phyloP scores from a whole-genome alignment of 805 yeast species.

The Scheffersomyces ergatensis region DNA sequence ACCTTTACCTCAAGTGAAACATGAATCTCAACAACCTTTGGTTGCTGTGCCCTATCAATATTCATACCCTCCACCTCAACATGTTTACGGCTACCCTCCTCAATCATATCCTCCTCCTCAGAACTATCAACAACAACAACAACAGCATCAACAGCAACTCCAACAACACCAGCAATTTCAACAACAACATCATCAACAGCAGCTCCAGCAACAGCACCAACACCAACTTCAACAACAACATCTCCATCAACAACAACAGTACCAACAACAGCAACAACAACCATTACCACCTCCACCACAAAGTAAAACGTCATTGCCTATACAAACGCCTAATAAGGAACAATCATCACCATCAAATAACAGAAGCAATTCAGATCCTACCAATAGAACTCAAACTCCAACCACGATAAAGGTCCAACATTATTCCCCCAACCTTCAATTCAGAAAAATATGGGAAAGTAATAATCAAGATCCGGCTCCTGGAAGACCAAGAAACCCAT shows the following conservation, averaged over 20 bases:
- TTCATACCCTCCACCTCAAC: conserved; percentile 11
- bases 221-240: conserved; percentile 1
- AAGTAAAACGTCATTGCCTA: conserved; percentile 1
- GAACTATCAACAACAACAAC: conserved; percentile 6
- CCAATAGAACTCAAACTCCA: neutral
- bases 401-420: conserved; percentile 13
- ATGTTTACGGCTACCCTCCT: conserved; percentile 2
- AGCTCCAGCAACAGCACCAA: neutral
- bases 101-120: conserved; percentile 6
- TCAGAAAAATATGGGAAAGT: conserved; percentile 35
- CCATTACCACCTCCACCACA: neutral
- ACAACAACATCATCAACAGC: conserved; percentile 3
- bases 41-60: conserved; percentile 8
- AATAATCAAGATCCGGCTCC: conserved; percentile 2
- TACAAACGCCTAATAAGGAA: neutral
- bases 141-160: conserved; percentile 10
- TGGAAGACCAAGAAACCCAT: conserved; percentile 42
- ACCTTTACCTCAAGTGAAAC: conserved; percentile 1
- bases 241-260: conserved; percentile 3
- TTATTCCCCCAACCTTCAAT: conserved; percentile 26
- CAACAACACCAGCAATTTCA: conserved; percentile 6
- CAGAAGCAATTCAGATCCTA: neutral
- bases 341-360: neutral
- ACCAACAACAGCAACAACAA: neutral
- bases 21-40: neutral